A percentile compares a stretch with the other conserved stretches of the same genome.
phyloP scores from a whole-genome alignment of 1,284 basidiomycete genomes.

The Ganoderma sinense region DNA sequence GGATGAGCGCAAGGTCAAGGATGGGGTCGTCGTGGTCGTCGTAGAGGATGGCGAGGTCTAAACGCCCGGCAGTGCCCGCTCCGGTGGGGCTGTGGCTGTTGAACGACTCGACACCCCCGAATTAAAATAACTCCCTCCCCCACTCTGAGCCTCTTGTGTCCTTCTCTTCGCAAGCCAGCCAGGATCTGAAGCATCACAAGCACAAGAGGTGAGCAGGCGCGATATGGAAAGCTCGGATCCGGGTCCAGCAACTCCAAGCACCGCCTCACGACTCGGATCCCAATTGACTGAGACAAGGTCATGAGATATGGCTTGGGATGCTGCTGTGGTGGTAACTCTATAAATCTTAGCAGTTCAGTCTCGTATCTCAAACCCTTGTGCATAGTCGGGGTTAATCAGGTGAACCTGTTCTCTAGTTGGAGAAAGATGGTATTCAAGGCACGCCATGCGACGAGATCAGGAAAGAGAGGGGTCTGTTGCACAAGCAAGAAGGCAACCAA shows the following conservation, averaged over 20 bases:
- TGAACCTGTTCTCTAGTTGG: neutral
- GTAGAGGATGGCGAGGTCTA: constrained; percentile 17
- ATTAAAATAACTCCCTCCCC: neutral
- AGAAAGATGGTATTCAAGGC: neutral
- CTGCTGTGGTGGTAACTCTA: too few relatives aligned
- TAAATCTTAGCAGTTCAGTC: too few relatives aligned
- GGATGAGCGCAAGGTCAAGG: constrained; percentile 4
- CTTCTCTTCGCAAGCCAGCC: neutral
- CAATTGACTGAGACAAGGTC: neutral
- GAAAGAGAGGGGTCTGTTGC: neutral
- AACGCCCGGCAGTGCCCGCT: constrained; percentile 19
- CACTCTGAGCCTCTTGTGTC: neutral
- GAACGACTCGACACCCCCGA: neutral
- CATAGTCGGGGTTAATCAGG: too few relatives aligned
- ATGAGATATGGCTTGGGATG: neutral
- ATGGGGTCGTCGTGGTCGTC: constrained; percentile 15
- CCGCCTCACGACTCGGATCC: neutral
- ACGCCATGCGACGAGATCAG: neutral
- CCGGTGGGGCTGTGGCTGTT: constrained; percentile 6
- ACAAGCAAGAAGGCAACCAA: neutral
- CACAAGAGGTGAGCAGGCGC: neutral
- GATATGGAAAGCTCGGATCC: neutral
- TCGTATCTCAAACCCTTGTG: too few relatives aligned
- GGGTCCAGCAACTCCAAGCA: neutral
- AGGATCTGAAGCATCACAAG: neutral